Evolutionary conservation across 805 yeast species (phyloP), one percentile per base, ranked within the genome.

Genomic region (Saccharomycopsis sp.): DNA sequence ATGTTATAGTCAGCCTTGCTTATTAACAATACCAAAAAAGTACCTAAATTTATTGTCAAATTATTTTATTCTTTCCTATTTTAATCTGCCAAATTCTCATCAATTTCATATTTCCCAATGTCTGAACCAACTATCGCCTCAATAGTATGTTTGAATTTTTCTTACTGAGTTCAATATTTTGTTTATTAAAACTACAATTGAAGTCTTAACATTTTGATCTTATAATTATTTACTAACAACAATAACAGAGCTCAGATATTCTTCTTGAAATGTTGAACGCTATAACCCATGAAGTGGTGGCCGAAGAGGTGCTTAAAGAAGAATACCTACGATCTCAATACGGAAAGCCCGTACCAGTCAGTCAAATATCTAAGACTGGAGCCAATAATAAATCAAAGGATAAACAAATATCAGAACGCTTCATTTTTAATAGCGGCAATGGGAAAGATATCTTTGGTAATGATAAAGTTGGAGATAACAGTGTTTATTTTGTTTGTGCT

Each of bases 401-500:
- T 18, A 46, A 46, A 23, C 36, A 34, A 14, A 34, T 46, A 14
- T 28, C 18, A 9, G 40, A 40, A 5, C 33, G 47, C 10, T 31
- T 43, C 15, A 27, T 39, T 12, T 36, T 43, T 3, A 40, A 40
- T 18, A 35, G 17, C 5, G 40, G 43, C 10, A 36, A 41, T n/a
- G 37, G 39, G 13, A 57, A 54, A 41, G 77, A 72, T 47, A 66
- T 72, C 2, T 71, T 59, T 52, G 72, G 72, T n/a, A 70, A 69
- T 43, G 76, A 69, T 39, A 68, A 67, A 47, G 50, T 51, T 13
- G 67, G 69, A 35, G 85, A 76, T 34, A 55, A 69, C 14, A 61
- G 66, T 1, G 58, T 69, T 39, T 86, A 87, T 57, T 84, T 86
- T 51, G 72, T 66, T 41, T 89, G 98, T 60, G 68, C 70, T 3